Evolutionary conservation across 2,329 filamentous ascomycete genomes (phyloP), one percentile per base, ranked within the genome.

Genomic region (Xylaria sp.): DNA sequence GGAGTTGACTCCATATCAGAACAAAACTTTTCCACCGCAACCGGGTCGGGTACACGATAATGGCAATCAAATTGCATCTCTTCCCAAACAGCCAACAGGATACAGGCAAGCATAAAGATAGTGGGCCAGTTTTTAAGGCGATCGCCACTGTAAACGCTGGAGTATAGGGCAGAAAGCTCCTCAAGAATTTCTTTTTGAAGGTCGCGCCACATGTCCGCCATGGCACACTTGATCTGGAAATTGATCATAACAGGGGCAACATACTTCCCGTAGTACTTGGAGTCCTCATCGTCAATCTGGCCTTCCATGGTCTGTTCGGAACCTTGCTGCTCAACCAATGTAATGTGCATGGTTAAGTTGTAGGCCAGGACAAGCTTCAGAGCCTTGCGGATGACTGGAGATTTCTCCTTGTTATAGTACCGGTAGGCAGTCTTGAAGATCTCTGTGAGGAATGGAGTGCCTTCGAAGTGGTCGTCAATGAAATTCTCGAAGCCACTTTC

Each of bases 61-160:
- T 97, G 93, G 86, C 93, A 97, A 83, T 98, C 95, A 78, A 98
- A 98, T 81, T 98, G 94, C 90, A 98, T 98, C 87, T 97, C 92
- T 81, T 98, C 95, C 95, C 95, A 98, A 23, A 98, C 94, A 12
- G 93, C 93, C 57, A 98, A 87, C 41, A 98, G 89, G 72, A 98
- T 96, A 4, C 93, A 94, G 10, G 94, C 95, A 65, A 98, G 87
- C 89, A 98, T 97, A 87, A 98, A 98, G 80, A 98, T 98, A 58
- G 94, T 98, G 1, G 95, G 95, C 95, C 95, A 98, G 84, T 98
- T 97, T 89, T 97, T 98, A 76, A 98, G 89, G 82, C 97, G 95
- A 81, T 98, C 95, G 69, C 95, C 95, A 76, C 92, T 97, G 87
- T 98, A 98, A 54, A 98, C 95, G 73, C 94, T 97, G n/a, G 94